These are phyloP conservation scores for Craterostigma plantagineum DNA, from an alignment of 257 asterid species.

Conservation along the genomic window DNA sequence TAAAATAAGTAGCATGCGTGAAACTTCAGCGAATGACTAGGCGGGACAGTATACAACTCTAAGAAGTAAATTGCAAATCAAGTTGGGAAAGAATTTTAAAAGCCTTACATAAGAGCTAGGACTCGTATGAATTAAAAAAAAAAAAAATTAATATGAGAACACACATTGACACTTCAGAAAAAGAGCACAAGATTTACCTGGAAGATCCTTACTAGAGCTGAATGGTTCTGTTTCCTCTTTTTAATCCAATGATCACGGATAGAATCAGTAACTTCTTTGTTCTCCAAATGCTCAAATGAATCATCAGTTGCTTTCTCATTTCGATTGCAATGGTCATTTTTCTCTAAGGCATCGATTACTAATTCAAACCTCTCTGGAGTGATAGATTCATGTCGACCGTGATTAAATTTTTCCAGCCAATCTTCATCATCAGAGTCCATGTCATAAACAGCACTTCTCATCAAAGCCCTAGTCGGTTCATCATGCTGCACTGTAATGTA, in stretches of 20 bases:
- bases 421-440: slow-evolving; percentile 82
- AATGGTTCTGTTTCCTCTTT: slow-evolving; percentile 54
- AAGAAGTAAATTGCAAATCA: too few relatives aligned
- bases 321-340: slow-evolving; percentile 33
- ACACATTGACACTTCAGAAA: too few relatives aligned
- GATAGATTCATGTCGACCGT: slow-evolving; percentile 15
- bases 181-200: slow-evolving; percentile 36
- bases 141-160: too few relatives aligned
- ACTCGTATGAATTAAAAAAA: too few relatives aligned
- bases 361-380: slow-evolving; percentile 51
- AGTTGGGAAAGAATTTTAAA: too few relatives aligned
- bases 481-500: slow-evolving; percentile 50
- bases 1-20: slow-evolving; percentile 4
- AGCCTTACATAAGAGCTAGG: too few relatives aligned
- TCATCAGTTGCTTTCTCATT: slow-evolving; percentile 28
- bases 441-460: slow-evolving; percentile 46
- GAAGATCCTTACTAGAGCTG: slow-evolving; percentile 50
- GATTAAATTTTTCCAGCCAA: slow-evolving; percentile 46
- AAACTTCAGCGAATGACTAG: slow-evolving; percentile 9
- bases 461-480: slow-evolving; percentile 63
- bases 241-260: slow-evolving; percentile 51
- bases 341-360: slow-evolving; percentile 66
- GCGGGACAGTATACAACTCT: too few relatives aligned
- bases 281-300: slow-evolving; percentile 25
- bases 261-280: slow-evolving; percentile 45